Evolutionary conservation across 805 yeast genomes (phyloP), one percentile per base, ranked within the genome.

Genomic region (Ogataea chonburiensis): DNA sequence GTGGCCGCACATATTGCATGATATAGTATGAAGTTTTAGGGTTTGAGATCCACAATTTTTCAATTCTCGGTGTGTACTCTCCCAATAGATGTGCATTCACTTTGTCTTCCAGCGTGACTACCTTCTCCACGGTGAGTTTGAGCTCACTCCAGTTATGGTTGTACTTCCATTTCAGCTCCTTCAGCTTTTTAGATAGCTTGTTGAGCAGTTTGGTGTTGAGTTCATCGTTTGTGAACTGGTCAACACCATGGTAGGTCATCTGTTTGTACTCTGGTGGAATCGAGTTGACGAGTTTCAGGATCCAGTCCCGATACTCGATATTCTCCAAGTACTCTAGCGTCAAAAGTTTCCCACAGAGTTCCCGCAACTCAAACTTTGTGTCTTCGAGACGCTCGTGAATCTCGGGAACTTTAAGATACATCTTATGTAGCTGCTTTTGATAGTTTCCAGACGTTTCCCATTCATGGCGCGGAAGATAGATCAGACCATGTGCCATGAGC

Each of bases 401-500:
- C 13, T 56, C 60, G 0, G 86, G 83, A 0, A 88, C 68, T 40
- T 70, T 71, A 32, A 68, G 42, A 56, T 85, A 85, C 19, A 38
- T 24, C 12, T 33, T 36, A 52, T 48, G 49, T n/a, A 60, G 44
- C 24, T 50, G 52, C 26, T 51, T 55, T 35, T 65, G 51, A 35
- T 53, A 54, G 24, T 47, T 46, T 5, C 56, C 49, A 1, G 58
- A 42, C 13, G 43, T 37, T 17, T 41, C 36, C 50, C 51, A 61
- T 18, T 31, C 34, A 11, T 31, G 56, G 39, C 84, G 68, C 0
- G 95, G 94, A 2, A 85, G 66, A 28, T 72, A 70, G 12, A 84
- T 73, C 31, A 84, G 60, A 0, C 95, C 95, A 56, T 86, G 89
- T 3, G 91, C 85, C 84, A 86, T 78, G 40, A 86, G 63, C 91